Evolutionary conservation across 2,329 filamentous ascomycete species (phyloP), one percentile per base, ranked within the genome.

Genomic region (Hypoxylon sp.): DNA sequence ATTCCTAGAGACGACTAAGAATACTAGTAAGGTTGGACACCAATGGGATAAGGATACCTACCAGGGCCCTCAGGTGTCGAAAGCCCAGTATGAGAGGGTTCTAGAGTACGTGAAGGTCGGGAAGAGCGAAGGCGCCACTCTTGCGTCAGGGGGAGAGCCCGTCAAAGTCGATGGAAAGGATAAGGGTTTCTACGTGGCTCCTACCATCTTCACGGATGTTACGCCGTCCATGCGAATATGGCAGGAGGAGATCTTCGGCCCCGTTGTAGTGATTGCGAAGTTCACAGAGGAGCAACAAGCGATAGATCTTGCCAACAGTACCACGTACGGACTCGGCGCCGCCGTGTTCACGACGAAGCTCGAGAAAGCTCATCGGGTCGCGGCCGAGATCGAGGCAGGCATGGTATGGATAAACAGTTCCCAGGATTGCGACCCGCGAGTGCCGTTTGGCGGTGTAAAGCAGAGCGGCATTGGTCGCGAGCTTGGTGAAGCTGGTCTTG

Each of bases 241-340:
- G 45, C 56, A 60, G 7, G 56, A 60, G 46, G 56, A 60, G 34
- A 50, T 60, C 32, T 60, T 60, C 34, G 56, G 56, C 9, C 56
- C 56, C 9, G 23, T 50, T 17, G 56, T 60, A 13, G 56, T 51
- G 3, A 50, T 60, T 2, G 21, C 46, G n/a, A 50, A 50, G 13
- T 60, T 60, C 46, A 43, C 21, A 6, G 46, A 50, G 10, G 56
- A 60, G 56, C 41, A 60, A n/a, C 11, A 60, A 25, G 56, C 56
- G 21, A 34, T 60, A 28, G 56, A 50, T 41, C 56, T 60, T 19
- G 56, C 56, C 10, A 60, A 60, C 23, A 28, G 43, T 2, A 50
- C 56, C 34, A 48, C 52, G 1, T 65, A 65, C 38, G 63, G 63
- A 19, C 63, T 65, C 2, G 57, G 57, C 38, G 51, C 63, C 3